phyloP scores from a whole-genome alignment of 805 yeast genomes.

The Pichia deserticola region DNA sequence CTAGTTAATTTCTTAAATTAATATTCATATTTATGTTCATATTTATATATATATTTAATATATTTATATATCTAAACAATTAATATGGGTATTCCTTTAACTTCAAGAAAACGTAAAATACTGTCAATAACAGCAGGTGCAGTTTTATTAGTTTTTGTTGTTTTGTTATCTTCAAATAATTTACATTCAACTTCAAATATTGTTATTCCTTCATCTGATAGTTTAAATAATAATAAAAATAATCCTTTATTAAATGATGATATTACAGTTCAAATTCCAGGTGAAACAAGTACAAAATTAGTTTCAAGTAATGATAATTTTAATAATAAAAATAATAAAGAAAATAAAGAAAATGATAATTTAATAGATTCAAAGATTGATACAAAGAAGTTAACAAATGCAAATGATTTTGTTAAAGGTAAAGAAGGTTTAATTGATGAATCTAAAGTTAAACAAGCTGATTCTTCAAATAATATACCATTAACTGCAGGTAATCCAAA shows the following conservation, averaged over 20 bases:
- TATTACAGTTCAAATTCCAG: slow-evolving; percentile 1
- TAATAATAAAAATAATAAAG: not conserved
- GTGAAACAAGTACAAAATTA: not conserved
- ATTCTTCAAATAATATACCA: slow-evolving; percentile 13
- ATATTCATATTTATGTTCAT: no score
- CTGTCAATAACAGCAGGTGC: slow-evolving; percentile 36
- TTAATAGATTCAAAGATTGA: slow-evolving; percentile 1
- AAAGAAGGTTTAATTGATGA: slow-evolving; percentile 35
- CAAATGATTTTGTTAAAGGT: slow-evolving; percentile 25
- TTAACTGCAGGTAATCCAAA: slow-evolving; percentile 12
- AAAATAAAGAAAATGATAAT: no score
- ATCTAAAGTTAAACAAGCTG: slow-evolving; percentile 32
- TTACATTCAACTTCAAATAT: not conserved
- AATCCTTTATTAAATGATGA: not conserved
- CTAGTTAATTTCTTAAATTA: no score
- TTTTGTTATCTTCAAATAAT: not conserved
- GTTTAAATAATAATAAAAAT: not conserved
- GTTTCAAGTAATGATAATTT: not conserved
- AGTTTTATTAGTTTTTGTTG: slow-evolving; percentile 30
- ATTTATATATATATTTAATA: no score
- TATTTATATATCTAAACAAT: not conserved
- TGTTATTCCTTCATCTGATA: not conserved
- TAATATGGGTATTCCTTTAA: slow-evolving; percentile 6
- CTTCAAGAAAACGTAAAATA: slow-evolving; percentile 32
- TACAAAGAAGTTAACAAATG: slow-evolving; percentile 17